These are phyloP conservation scores for Tubosaeta sp. DNA, from an alignment of 768 basidiomycete genomes.

Conservation along the genomic window DNA sequence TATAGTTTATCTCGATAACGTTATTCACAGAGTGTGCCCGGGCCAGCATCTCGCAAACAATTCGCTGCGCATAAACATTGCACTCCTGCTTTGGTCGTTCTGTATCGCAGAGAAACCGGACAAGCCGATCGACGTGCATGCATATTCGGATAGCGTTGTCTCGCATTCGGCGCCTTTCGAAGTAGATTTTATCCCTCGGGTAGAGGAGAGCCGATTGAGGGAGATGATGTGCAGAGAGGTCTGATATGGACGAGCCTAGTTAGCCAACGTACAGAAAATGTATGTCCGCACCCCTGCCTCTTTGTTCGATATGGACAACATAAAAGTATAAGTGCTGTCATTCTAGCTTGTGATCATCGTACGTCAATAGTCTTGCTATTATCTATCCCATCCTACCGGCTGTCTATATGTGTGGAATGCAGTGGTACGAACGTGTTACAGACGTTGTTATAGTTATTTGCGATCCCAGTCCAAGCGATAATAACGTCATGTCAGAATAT, in stretches of 20 bases:
- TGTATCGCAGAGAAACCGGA: slow-evolving; percentile 42
- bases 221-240: slow-evolving; percentile 7
- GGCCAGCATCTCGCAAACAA: slow-evolving; percentile 48
- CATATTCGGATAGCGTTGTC: slow-evolving; percentile 53
- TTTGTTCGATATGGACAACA: no score
- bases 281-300: no score
- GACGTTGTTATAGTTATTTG: no score
- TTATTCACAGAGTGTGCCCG: slow-evolving; percentile 46
- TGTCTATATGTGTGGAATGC: no score
- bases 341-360: no score
- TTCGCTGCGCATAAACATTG: slow-evolving; percentile 59
- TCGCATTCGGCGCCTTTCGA: slow-evolving; percentile 55
- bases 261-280: no score
- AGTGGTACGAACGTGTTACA: no score
- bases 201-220: slow-evolving; percentile 10
- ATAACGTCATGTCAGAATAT: no score
- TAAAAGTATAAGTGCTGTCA: no score
- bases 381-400: no score
- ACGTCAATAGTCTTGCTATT: no score
- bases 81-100: slow-evolving; percentile 61
- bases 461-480: no score
- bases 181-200: slow-evolving; percentile 48
- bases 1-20: neutral
- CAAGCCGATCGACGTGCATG: slow-evolving; percentile 51
- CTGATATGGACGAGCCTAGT: neutral